These are phyloP conservation scores for Fragilariopsis cylindrus DNA, from an alignment of 108 stramenopile species.

Conservation along the genomic window DNA sequence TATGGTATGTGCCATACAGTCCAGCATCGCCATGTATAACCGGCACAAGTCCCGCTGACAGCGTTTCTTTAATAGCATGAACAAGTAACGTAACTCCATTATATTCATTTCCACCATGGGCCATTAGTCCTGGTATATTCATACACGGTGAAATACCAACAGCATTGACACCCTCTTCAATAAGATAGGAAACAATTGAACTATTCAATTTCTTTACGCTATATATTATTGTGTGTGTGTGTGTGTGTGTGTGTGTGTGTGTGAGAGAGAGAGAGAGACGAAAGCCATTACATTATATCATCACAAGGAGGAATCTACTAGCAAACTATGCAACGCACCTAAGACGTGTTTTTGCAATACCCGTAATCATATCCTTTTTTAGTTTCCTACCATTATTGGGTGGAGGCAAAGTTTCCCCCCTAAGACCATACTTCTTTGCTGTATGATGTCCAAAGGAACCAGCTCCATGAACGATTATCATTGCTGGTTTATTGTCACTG, in stretches of 20 bases:
- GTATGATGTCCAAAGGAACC: conserved; percentile 82
- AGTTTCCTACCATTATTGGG: conserved; percentile 15
- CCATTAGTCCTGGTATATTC: conserved; percentile 45
- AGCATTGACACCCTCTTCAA: conserved; percentile 59
- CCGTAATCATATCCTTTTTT: neutral
- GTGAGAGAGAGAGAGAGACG: too few relatives aligned
- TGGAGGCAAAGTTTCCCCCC: conserved; percentile 44
- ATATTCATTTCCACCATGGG: conserved; percentile 31
- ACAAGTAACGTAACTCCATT: conserved; percentile 8
- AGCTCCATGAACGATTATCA: conserved; percentile 76
- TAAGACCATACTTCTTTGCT: conserved; percentile 67
- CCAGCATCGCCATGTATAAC: conserved; percentile 87
- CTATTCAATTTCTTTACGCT: conserved; percentile 69
- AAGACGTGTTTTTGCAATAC: neutral
- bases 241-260: too few relatives aligned
- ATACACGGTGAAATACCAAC: conserved; percentile 77
- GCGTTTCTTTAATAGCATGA: conserved; percentile 25
- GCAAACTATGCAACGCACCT: neutral
- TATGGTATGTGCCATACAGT: conserved; percentile 42
- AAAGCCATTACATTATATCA: too few relatives aligned
- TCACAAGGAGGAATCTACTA: neutral
- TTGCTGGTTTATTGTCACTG: conserved; percentile 16
- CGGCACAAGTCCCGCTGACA: conserved; percentile 69
- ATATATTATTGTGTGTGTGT: conserved; percentile 34
- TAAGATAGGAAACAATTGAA: conserved; percentile 42